These are phyloP conservation scores for Cyclotella cryptica DNA, from an alignment of 108 stramenopile species.

Conservation along the genomic window DNA sequence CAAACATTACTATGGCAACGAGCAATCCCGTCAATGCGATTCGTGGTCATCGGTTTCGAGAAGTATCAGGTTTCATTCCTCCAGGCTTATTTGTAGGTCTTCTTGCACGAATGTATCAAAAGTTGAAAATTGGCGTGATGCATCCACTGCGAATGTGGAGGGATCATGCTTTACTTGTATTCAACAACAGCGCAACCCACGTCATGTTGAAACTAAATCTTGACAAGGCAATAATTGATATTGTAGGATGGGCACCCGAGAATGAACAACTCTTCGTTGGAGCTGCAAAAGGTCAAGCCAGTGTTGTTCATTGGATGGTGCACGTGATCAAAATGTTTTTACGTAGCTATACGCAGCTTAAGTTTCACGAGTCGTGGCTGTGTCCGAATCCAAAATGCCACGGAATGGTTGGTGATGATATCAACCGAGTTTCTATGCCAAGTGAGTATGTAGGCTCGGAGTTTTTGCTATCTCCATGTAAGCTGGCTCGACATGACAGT, in stretches of 20 bases:
- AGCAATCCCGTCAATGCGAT: conserved; percentile 5
- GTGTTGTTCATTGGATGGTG: conserved; percentile 21
- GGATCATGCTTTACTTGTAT: conserved; percentile 12
- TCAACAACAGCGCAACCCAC: conserved; percentile 23
- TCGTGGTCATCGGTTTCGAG: conserved; percentile 31
- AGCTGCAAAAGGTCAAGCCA: conserved; percentile 20
- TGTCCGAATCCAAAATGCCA: conserved; percentile 21
- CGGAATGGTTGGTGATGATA: background rate
- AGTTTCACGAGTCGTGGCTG: conserved; percentile 16
- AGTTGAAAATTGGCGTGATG: conserved; percentile 1
- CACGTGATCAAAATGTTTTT: conserved; percentile 24
- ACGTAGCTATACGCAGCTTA: conserved; percentile 16
- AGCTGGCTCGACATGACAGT: background rate
- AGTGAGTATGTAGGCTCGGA: conserved; percentile 22
- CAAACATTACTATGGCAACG: background rate
- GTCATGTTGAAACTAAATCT: conserved; percentile 16
- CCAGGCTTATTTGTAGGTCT: conserved; percentile 26
- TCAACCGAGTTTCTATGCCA: background rate
- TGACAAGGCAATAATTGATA: conserved; percentile 14
- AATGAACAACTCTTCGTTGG: conserved; percentile 23
- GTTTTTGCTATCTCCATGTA: conserved; percentile 6
- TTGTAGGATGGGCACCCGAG: conserved; percentile 18
- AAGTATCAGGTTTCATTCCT: conserved; percentile 27
- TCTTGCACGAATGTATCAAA: conserved; percentile 22
- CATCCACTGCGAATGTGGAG: conserved; percentile 18